Conservation (phyloP, 768 basidiomycete species). For the Phanerodontia chrysosporium region DNA sequence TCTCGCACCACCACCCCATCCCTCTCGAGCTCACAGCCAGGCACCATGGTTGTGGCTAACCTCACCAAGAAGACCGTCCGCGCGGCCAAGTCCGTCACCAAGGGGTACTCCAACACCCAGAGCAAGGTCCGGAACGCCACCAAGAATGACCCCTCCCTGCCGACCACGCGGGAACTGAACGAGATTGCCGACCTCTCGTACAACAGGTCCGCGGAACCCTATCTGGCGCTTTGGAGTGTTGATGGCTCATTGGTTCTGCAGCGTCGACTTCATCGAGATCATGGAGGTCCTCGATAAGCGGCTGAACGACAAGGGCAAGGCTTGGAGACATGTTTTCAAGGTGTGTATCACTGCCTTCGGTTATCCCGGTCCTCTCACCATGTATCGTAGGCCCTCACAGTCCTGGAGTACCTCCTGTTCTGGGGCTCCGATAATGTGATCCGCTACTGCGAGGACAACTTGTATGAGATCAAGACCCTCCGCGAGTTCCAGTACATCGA, state of each 20-base stretch:
- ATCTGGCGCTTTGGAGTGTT: background rate
- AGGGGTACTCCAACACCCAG: conserved; percentile 90
- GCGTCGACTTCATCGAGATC: conserved; percentile 93
- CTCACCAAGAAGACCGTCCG: conserved; percentile 47
- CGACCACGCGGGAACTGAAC: conserved; percentile 95
- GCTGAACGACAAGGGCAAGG: conserved; percentile 97
- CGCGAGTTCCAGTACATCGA: conserved; percentile 97
- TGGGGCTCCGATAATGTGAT: conserved; percentile 95
- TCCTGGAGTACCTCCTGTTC: conserved; percentile 91
- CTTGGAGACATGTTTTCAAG: conserved; percentile 99
- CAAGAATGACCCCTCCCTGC: conserved; percentile 94
- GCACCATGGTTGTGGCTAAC: background rate
- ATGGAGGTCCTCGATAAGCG: conserved; percentile 99
- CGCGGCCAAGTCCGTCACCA: conserved; percentile 89
- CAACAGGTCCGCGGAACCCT: conserved; percentile 63
- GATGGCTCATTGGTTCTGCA: conserved; percentile 15
- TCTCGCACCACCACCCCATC: background rate
- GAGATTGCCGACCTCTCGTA: conserved; percentile 94
- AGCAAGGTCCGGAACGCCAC: conserved; percentile 94
- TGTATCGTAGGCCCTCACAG: conserved; percentile 63
- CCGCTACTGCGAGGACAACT: conserved; percentile 92
- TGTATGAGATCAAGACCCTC: conserved; percentile 95
- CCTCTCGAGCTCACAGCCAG: background rate
- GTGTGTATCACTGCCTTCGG: conserved; percentile 33
- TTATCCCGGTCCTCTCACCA: background rate